These are phyloP conservation scores for Rutstroemia sydowiana DNA, from an alignment of 2,329 filamentous ascomycete genomes.

Conservation along the genomic window DNA sequence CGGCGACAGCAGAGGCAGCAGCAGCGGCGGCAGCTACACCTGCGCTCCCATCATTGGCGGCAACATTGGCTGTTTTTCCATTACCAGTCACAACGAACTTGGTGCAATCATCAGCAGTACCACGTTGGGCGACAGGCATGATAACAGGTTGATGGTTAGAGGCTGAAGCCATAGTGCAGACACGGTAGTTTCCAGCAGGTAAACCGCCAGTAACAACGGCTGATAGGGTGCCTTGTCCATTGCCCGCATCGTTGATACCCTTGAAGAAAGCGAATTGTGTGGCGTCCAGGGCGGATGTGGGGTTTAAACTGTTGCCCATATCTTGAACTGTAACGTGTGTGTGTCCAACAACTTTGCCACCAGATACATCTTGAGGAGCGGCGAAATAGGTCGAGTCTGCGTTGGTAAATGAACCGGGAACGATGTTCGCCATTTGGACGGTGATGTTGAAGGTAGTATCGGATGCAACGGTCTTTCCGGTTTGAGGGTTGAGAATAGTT, in stretches of 20 bases:
- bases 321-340: constrained; percentile 35
- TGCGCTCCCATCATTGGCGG: constrained; percentile 15
- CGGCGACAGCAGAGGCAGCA: constrained; percentile 13
- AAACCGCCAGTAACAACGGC: constrained; percentile 35
- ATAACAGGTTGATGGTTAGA: constrained; percentile 38
- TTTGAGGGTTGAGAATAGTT: constrained; percentile 23
- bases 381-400: constrained; percentile 33
- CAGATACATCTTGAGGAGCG: constrained; percentile 31
- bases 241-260: constrained; percentile 35
- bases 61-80: constrained; percentile 13
- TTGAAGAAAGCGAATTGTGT: constrained; percentile 35
- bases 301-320: constrained; percentile 30
- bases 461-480: constrained; percentile 19
- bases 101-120: constrained; percentile 39
- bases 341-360: constrained; percentile 33
- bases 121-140: constrained; percentile 39
- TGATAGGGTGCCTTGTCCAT: constrained; percentile 34
- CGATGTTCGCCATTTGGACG: constrained; percentile 31
- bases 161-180: constrained; percentile 37
- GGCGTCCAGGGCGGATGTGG: constrained; percentile 27
- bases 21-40: not conserved
- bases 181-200: constrained; percentile 36
- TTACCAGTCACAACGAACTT: constrained; percentile 35
- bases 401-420: constrained; percentile 35
- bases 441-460: constrained; percentile 29